Conservation (phyloP, 768 basidiomycete species). For the Calocybe gangraenosa region DNA sequence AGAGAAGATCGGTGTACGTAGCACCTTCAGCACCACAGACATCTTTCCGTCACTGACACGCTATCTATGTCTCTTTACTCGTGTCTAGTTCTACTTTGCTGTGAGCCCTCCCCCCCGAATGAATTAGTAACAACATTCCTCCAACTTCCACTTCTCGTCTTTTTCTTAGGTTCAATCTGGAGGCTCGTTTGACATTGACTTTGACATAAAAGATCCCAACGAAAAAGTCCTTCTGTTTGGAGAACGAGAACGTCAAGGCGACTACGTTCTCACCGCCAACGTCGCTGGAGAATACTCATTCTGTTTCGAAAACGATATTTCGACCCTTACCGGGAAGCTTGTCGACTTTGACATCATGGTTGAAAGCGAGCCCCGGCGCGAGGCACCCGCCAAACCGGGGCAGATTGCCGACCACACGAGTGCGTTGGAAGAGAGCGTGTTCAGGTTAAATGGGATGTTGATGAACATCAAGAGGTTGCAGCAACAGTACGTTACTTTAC, state of each 20-base stretch:
- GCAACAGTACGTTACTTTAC: constrained; percentile 73
- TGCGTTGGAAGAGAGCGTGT: constrained; percentile 92
- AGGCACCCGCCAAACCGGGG: constrained; percentile 82
- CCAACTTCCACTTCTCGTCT: too few species aligned
- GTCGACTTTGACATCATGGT: constrained; percentile 98
- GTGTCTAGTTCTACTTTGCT: constrained; percentile 88
- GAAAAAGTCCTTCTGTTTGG: constrained; percentile 88
- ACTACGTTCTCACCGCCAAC: constrained; percentile 96
- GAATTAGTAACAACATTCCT: not conserved
- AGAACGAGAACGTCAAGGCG: constrained; percentile 86
- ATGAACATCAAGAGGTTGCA: constrained; percentile 90
- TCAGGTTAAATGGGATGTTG: constrained; percentile 82
- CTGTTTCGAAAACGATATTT: constrained; percentile 98
- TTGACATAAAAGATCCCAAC: constrained; percentile 86
- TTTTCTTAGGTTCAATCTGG: constrained; percentile 90
- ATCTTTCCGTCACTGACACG: too few species aligned
- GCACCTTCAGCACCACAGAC: not conserved
- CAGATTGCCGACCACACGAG: constrained; percentile 92
- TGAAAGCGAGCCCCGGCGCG: constrained; percentile 91
- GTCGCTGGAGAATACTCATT: constrained; percentile 88
- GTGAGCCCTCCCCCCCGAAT: constrained; percentile 41
- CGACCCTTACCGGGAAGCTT: constrained; percentile 89
- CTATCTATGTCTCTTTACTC: constrained; percentile 10
- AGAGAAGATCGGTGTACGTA: constrained; percentile 82
- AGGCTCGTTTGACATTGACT: constrained; percentile 95